A percentile compares a stretch with the other conserved stretches of the same genome.
Conservation (phyloP, 495 filamentous ascomycete species). For the Podospora appendiculata region DNA sequence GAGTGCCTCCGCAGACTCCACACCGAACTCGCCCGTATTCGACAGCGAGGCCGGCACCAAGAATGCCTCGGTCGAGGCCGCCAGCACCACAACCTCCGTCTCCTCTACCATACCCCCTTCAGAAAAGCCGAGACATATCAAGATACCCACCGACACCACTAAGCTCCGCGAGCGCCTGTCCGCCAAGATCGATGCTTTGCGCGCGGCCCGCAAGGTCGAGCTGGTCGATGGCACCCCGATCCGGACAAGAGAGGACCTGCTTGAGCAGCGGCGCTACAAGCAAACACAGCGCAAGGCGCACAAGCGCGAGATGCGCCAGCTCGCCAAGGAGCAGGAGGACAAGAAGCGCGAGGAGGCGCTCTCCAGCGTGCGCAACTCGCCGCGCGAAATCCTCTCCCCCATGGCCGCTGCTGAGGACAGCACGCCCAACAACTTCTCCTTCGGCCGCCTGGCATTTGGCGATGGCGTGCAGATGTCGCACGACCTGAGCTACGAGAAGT, state of each 20-base stretch:
- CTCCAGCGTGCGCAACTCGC: constrained; percentile 52
- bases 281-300: constrained; percentile 75
- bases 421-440: constrained; percentile 62
- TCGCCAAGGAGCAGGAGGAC: constrained; percentile 70
- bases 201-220: constrained; percentile 74
- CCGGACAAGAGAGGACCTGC: constrained; percentile 75
- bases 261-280: constrained; percentile 81
- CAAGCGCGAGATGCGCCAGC: constrained; percentile 71
- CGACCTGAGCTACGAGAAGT: constrained; percentile 51
- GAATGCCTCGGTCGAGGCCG: constrained; percentile 28
- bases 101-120: constrained; percentile 59
- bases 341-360: constrained; percentile 60
- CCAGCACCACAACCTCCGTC: constrained; percentile 63
- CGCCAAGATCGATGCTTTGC: constrained; percentile 72
- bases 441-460: constrained; percentile 77
- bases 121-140: constrained; percentile 45
- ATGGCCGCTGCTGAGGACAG: constrained; percentile 42
- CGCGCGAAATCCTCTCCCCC: constrained; percentile 53
- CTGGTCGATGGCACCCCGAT: constrained; percentile 71
- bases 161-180: constrained; percentile 67
- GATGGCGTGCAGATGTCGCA: constrained; percentile 74
- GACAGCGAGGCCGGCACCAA: constrained; percentile 39
- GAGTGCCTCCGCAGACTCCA: constrained; percentile 39
- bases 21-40: constrained; percentile 55
- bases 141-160: constrained; percentile 54